A percentile compares a stretch with the other conserved stretches of the same genome.
These are phyloP conservation scores for Aspergillus clavatus DNA, from an alignment of 2,329 filamentous ascomycete species.

Conservation along the genomic window DNA sequence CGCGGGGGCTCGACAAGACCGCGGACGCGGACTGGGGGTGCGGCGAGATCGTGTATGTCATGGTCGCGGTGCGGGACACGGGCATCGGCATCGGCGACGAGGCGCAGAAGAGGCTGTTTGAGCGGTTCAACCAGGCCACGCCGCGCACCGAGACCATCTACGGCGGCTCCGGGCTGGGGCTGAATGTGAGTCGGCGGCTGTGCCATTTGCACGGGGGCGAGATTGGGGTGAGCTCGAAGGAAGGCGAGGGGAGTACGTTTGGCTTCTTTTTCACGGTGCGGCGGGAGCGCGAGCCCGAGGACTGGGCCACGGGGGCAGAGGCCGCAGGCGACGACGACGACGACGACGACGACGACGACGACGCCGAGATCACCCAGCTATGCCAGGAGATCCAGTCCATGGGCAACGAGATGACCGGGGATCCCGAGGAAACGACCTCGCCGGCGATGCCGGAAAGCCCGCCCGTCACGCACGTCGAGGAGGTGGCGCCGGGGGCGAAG, in stretches of 20 bases:
- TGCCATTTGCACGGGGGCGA: slow-evolving; percentile 76
- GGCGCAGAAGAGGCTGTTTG: slow-evolving; percentile 70
- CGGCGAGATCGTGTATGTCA: slow-evolving; percentile 58
- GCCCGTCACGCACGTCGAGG: slow-evolving; percentile 6
- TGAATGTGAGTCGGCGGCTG: slow-evolving; percentile 75
- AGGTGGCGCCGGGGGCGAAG: slow-evolving; percentile 4
- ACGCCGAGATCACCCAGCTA: slow-evolving; percentile 13
- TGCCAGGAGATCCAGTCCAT: slow-evolving; percentile 15
- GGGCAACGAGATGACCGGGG: slow-evolving; percentile 15
- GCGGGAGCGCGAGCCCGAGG: slow-evolving; percentile 6
- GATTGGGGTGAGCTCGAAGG: slow-evolving; percentile 63
- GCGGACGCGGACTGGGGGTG: slow-evolving; percentile 50
- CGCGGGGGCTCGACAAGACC: slow-evolving; percentile 27
- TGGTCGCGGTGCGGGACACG: slow-evolving; percentile 71
- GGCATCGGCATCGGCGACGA: slow-evolving; percentile 67
- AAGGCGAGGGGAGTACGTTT: slow-evolving; percentile 54
- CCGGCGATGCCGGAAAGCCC: slow-evolving; percentile 15
- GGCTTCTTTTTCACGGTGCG: slow-evolving; percentile 54
- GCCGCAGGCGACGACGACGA: too few relatives aligned
- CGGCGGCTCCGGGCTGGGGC: slow-evolving; percentile 70
- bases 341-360: too few relatives aligned
- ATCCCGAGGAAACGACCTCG: slow-evolving; percentile 5
- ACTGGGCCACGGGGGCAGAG: not conserved
- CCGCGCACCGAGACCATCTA: slow-evolving; percentile 73
- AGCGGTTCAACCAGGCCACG: slow-evolving; percentile 73